Evolutionary conservation across 2,329 filamentous ascomycete genomes (phyloP).

Genomic region (Arthrobotrys sphaeroides): DNA sequence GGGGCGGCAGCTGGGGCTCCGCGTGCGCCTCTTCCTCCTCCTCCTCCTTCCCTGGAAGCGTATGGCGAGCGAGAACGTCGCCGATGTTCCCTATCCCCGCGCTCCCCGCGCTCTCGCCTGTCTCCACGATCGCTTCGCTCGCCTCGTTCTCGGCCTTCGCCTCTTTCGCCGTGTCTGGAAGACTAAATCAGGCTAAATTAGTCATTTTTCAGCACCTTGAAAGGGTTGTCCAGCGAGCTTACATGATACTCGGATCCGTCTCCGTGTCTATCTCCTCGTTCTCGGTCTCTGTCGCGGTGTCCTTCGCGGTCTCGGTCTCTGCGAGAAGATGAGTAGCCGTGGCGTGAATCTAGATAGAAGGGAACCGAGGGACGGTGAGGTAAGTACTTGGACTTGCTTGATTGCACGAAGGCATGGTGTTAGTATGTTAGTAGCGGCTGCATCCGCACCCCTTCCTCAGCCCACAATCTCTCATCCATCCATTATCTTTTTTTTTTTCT

Average conservation of each 20-base stretch:
- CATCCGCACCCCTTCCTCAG: constrained; percentile 4
- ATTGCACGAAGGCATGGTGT: constrained; percentile 28
- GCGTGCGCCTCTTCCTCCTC: constrained; percentile 60
- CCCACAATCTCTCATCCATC: neutral
- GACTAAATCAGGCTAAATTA: constrained; percentile 53
- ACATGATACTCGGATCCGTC: constrained; percentile 44
- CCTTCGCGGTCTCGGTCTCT: constrained; percentile 52
- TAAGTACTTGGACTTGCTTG: constrained; percentile 54
- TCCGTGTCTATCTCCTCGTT: constrained; percentile 40
- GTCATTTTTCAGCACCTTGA: neutral
- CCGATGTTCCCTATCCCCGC: constrained; percentile 63
- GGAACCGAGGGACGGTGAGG: constrained; percentile 47
- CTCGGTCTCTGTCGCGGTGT: constrained; percentile 53
- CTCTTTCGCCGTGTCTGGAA: constrained; percentile 57
- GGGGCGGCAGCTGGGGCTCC: constrained; percentile 66
- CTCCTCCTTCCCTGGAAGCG: constrained; percentile 53
- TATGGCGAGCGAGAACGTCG: constrained; percentile 60
- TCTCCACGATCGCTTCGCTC: constrained; percentile 61
- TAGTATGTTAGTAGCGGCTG: constrained; percentile 39
- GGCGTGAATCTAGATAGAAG: constrained; percentile 51
- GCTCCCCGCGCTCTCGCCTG: constrained; percentile 57
- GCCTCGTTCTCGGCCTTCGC: constrained; percentile 54
- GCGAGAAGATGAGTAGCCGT: constrained; percentile 50
- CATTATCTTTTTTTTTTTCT: neutral
- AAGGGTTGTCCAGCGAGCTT: neutral